Evolutionary conservation across 1,284 basidiomycete genomes (phyloP).

Genomic region (Cryptococcus jaspeensis): DNA sequence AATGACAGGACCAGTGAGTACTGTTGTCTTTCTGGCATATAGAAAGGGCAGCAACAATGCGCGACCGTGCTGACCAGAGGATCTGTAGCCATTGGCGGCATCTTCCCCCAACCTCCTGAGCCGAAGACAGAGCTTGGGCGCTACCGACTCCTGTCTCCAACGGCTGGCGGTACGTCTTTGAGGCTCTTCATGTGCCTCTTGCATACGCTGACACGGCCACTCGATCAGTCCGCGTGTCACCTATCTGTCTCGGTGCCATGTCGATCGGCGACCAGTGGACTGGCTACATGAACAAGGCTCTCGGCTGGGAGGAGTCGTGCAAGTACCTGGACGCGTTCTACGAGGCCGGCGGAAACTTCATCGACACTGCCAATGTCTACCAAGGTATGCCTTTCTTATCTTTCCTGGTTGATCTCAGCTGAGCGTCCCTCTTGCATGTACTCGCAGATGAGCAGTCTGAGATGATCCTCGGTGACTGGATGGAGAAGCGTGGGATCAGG

Average conservation of each 20-base stretch:
- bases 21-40: no score
- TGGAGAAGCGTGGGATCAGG: slow-evolving; percentile 41
- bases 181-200: neutral
- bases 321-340: no score
- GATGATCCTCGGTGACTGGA: slow-evolving; percentile 52
- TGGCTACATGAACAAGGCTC: slow-evolving; percentile 30
- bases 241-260: slow-evolving; percentile 57
- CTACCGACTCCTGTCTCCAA: slow-evolving; percentile 54
- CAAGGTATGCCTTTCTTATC: slow-evolving; percentile 11
- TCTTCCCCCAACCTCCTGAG: slow-evolving; percentile 28
- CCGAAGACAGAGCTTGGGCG: slow-evolving; percentile 43
- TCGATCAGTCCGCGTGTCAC: slow-evolving; percentile 51
- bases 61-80: no score
- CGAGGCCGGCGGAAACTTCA: slow-evolving; percentile 21
- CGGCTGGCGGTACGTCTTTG: slow-evolving; percentile 45
- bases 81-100: slow-evolving; percentile 7
- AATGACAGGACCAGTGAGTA: slow-evolving; percentile 8
- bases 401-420: no score
- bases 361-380: slow-evolving; percentile 18
- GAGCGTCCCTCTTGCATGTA: no score
- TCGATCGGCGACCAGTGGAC: slow-evolving; percentile 54
- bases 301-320: slow-evolving; percentile 27
- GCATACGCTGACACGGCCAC: neutral
- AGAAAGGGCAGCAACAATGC: no score
- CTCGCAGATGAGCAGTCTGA: slow-evolving; percentile 45